Evolutionary conservation across 495 filamentous ascomycete species (phyloP).

Genomic region (Penicillium antarcticum): DNA sequence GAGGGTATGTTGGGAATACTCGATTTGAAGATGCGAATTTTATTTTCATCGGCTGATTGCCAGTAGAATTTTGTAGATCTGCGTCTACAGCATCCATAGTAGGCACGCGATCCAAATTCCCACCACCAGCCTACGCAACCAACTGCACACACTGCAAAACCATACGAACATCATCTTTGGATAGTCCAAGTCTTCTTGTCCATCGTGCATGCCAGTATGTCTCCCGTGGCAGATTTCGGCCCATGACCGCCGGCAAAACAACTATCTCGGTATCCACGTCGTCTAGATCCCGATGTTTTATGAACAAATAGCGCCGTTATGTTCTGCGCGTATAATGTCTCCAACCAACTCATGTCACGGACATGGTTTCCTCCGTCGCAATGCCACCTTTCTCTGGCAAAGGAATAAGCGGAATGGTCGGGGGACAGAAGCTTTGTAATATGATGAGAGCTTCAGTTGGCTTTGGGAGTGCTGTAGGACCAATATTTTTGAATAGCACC

Average conservation of each 20-base stretch:
- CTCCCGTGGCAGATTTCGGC: constrained; percentile 43
- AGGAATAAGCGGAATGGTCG: constrained; percentile 38
- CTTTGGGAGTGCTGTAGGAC: constrained; percentile 39
- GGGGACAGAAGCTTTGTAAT: constrained; percentile 33
- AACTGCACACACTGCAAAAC: constrained; percentile 21
- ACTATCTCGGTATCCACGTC: constrained; percentile 48
- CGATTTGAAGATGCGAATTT: not conserved
- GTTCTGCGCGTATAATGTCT: constrained; percentile 21
- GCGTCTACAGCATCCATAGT: constrained; percentile 4
- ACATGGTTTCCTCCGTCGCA: constrained; percentile 35
- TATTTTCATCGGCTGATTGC: too few species aligned
- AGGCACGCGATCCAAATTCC: constrained; percentile 7
- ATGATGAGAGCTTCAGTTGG: constrained; percentile 35
- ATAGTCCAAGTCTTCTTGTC: constrained; percentile 39
- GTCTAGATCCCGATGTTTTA: constrained; percentile 22
- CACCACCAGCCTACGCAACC: constrained; percentile 12
- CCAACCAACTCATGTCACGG: constrained; percentile 34
- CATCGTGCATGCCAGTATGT: constrained; percentile 52
- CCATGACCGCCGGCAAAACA: constrained; percentile 47
- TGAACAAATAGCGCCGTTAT: constrained; percentile 25
- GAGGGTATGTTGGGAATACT: not conserved
- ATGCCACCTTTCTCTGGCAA: constrained; percentile 23
- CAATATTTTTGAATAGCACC: constrained; percentile 37
- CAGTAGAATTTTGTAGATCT: not conserved
- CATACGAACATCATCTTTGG: constrained; percentile 39